Conservation (phyloP, 2,329 filamentous ascomycete species). For the Falciphora oryzae region DNA sequence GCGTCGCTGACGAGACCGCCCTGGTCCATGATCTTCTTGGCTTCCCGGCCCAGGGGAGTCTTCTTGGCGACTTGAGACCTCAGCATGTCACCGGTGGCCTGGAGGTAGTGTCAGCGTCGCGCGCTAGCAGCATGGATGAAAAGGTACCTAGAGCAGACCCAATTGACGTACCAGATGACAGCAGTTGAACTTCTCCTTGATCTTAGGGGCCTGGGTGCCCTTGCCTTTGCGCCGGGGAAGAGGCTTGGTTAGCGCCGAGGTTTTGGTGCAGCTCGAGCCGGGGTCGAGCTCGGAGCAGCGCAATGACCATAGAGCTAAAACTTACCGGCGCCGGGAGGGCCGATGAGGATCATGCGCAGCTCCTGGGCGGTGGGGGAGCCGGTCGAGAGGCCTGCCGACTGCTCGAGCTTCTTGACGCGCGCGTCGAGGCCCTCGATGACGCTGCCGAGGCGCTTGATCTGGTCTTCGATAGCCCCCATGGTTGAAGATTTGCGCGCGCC, state of each 20-base stretch:
- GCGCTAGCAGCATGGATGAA: slow-evolving; percentile 14
- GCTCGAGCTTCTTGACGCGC: slow-evolving; percentile 80
- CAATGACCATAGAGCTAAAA: slow-evolving; percentile 15
- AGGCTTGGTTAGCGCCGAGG: neutral
- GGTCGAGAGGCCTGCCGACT: slow-evolving; percentile 55
- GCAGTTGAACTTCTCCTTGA: slow-evolving; percentile 96
- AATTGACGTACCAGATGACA: slow-evolving; percentile 78
- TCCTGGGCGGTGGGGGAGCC: slow-evolving; percentile 50
- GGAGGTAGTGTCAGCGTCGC: slow-evolving; percentile 13
- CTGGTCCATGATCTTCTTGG: slow-evolving; percentile 99
- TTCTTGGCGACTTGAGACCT: slow-evolving; percentile 97
- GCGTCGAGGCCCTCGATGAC: slow-evolving; percentile 78
- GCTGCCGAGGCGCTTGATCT: slow-evolving; percentile 79
- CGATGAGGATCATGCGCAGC: slow-evolving; percentile 96
- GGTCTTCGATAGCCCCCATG: slow-evolving; percentile 87
- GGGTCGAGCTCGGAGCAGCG: slow-evolving; percentile 4
- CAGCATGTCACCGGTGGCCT: slow-evolving; percentile 99
- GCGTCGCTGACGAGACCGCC: slow-evolving; percentile 97
- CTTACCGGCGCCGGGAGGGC: slow-evolving; percentile 93
- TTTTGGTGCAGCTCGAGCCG: neutral
- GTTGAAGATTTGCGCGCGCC: slow-evolving; percentile 23
- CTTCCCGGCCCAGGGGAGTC: slow-evolving; percentile 87
- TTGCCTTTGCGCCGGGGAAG: slow-evolving; percentile 60
- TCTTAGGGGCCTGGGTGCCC: slow-evolving; percentile 95
- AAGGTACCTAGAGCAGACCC: slow-evolving; percentile 9